Base-by-base conservation (phyloP, 2,329 filamentous ascomycete species). In the Mycosphaerelloides madeirae region DNA sequence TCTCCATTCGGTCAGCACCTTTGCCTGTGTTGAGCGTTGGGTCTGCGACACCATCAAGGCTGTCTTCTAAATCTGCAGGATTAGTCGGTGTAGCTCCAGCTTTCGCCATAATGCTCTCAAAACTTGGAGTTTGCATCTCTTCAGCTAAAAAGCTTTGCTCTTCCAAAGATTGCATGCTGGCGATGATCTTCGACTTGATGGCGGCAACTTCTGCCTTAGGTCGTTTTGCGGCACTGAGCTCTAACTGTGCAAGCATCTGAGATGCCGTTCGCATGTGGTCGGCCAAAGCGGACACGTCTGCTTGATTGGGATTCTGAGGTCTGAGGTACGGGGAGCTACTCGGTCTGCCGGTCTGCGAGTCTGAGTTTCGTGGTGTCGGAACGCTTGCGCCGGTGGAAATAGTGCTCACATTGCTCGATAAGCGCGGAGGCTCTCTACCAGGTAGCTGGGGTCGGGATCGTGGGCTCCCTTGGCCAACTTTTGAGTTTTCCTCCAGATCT, bases 181-280 rank as follows among this genome's bases (percentile, higher is more conserved):
- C 87, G 57, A 93, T 93, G 52, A 93, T 93, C 67, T 87, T 89
- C 31, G 85, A 82, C 55, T 87, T 78, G 63, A 93, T 93, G 6
- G 86, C 84, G 14, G 85, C 87, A 3, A 93, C 87, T 66, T 93
- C 87, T 22, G 82, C 80, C 60, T 79, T 85, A 1, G 87, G 87
- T 28, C 87, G 76, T 66, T 91, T 93, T 20, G 85, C 84, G 52
- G 84, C 84, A 16, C 85, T 91, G 2, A 84, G 79, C 47, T 93
- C 86, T 8, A 93, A 74, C 58, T 93, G 87, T 12, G 87, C 85
- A 33, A 93, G 72, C 87, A 93, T 93, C 64, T 90, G 85, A 12
- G 87, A 87, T 3, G 87, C 87, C 3, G 86, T 89, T 15, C 87
- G 80, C 86, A 93, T 93, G 63, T 93, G 87, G 11, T 86, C 90